phyloP scores from a whole-genome alignment of 208 protist species.

The Crithidia bombi region DNA sequence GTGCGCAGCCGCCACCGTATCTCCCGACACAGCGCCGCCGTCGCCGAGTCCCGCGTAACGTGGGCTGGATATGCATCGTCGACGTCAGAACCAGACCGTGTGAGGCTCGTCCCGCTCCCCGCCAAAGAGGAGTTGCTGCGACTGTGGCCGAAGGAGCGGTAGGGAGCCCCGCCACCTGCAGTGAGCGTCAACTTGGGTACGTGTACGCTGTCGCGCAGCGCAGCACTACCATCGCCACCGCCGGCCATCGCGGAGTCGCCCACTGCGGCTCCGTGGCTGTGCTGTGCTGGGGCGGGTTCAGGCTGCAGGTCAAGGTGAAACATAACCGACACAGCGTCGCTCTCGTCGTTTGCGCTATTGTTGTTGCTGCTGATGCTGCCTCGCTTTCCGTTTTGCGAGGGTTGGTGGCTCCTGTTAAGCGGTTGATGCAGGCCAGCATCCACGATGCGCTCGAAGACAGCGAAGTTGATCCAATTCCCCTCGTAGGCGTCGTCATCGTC shows the following conservation, averaged over 20 bases:
- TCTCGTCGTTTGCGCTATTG: background rate
- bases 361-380: background rate
- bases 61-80: constrained; percentile 29
- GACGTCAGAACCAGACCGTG: constrained; percentile 1
- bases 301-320: constrained; percentile 1
- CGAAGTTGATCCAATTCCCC: constrained; percentile 20
- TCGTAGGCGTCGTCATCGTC: background rate
- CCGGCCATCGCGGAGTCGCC: background rate
- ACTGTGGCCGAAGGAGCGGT: constrained; percentile 5
- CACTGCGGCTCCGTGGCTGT: background rate
- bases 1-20: constrained; percentile 29
- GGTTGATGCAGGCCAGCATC: constrained; percentile 16
- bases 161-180: background rate
- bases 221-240: background rate
- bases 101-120: constrained; percentile 9
- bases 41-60: constrained; percentile 15
- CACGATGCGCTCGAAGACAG: constrained; percentile 23
- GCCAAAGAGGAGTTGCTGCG: constrained; percentile 12
- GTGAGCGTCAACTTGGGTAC: constrained; percentile 3
- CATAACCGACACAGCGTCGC: background rate
- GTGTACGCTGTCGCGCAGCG: background rate
- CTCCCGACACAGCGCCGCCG: constrained; percentile 28
- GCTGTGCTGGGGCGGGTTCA: background rate
- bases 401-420: background rate
- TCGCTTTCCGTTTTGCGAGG: background rate